Conservation (phyloP, 306 rosid genomes). For the Acacia crassicarpa region DNA sequence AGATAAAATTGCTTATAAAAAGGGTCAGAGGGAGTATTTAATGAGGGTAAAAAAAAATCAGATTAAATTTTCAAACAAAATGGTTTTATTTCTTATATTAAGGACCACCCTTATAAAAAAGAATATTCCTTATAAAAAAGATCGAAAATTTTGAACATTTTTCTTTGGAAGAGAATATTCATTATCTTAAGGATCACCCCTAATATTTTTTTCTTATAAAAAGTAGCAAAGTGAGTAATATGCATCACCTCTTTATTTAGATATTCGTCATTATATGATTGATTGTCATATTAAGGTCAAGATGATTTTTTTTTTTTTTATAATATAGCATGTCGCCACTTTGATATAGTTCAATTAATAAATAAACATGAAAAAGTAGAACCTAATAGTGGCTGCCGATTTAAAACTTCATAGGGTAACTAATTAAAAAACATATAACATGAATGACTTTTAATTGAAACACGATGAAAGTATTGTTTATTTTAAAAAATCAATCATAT, state of each 20-base stretch:
- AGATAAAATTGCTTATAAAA: too few species aligned
- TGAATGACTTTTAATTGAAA: background rate
- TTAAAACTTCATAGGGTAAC: background rate
- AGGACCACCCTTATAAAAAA: too few species aligned
- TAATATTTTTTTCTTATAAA: too few species aligned
- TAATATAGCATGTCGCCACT: background rate
- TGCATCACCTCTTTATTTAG: background rate
- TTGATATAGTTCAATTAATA: background rate
- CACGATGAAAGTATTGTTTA: background rate
- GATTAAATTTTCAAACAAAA: too few species aligned
- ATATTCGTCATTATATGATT: background rate
- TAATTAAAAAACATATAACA: background rate
- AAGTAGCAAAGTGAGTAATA: background rate
- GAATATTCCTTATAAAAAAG: too few species aligned
- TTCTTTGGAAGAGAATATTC: too few species aligned
- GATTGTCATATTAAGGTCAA: background rate
- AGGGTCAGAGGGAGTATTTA: too few species aligned
- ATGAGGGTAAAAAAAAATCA: too few species aligned
- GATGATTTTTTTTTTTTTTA: background rate
- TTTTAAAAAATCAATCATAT: background rate
- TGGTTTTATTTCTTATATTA: too few species aligned
- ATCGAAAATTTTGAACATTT: too few species aligned
- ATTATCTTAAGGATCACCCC: too few species aligned
- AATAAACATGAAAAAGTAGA: background rate
- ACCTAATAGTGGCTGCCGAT: background rate